Percentiles rank a stretch among this genome's conserved stretches.
Conservation (phyloP, 257 asterid species). For the Datura wrightii region DNA sequence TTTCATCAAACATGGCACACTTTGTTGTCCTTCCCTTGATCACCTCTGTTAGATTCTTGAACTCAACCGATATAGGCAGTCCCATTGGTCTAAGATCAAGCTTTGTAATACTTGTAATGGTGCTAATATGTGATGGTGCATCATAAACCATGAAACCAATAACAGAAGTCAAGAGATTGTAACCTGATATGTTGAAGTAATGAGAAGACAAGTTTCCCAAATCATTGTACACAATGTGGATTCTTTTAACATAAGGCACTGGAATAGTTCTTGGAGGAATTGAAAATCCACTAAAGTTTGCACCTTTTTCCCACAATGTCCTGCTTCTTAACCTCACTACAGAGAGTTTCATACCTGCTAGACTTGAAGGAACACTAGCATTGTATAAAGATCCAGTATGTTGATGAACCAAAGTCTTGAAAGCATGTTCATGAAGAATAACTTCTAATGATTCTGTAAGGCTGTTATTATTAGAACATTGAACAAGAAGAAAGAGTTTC, state of each 20-base stretch:
- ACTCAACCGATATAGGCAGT: conserved; percentile 54
- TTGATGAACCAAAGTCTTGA: conserved; percentile 50
- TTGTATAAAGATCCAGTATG: conserved; percentile 62
- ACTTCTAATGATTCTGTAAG: conserved; percentile 57
- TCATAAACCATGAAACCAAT: conserved; percentile 71
- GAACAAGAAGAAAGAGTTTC: conserved; percentile 39
- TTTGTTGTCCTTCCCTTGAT: conserved; percentile 34
- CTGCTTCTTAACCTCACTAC: conserved; percentile 66
- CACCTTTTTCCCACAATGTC: conserved; percentile 68
- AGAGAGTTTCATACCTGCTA: conserved; percentile 71
- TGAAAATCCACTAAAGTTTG: conserved; percentile 61
- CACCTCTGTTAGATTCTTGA: conserved; percentile 34
- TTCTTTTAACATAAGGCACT: conserved; percentile 63
- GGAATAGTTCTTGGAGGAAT: conserved; percentile 72
- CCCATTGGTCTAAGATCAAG: conserved; percentile 63
- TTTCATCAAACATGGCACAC: conserved; percentile 63
- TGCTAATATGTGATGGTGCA: conserved; percentile 32
- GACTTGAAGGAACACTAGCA: conserved; percentile 62
- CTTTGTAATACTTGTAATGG: conserved; percentile 42
- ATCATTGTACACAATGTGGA: conserved; percentile 70
- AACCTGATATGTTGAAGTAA: conserved; percentile 67
- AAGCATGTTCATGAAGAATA: conserved; percentile 65
- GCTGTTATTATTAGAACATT: conserved; percentile 38
- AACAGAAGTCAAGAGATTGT: conserved; percentile 60
- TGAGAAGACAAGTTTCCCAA: conserved; percentile 69